Base-by-base conservation (phyloP, 2,329 filamentous ascomycete species). In the Aspergillus versicolor region DNA sequence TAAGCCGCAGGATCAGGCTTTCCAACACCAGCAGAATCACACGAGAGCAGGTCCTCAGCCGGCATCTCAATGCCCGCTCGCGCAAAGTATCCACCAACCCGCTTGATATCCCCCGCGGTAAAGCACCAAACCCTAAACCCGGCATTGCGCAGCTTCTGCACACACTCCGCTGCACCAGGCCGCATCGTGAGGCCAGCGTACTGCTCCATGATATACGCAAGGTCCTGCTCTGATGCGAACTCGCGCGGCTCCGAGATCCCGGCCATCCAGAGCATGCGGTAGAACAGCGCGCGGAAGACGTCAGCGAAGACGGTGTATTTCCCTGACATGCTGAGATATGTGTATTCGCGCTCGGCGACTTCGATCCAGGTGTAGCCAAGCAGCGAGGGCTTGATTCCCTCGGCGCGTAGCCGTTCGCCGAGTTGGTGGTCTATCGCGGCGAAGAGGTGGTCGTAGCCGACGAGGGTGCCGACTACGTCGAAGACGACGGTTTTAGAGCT, bases 281-380 rank as follows among this genome's bases (percentile, higher is more conserved):
- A 79, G 68, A 80, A 80, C 5, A 78, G 58, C 0, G 69, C 65
- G 15, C 66, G 64, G 52, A 79, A 71, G 11, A 79, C 69, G 3
- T 72, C 60, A 12, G 67, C 71, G 57, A 75, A 80, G 1, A 68
- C 65, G 1, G 62, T 68, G 60, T 80, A 79, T 12, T 67, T 63
- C 1, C 69, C 71, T 0, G 72, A 73, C 15, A 79, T 67, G 40
- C 72, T 76, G 3, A 80, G 69, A 53, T 75, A 79, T 5, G 77
- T 79, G 62, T 76, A 80, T 58, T 80, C 76, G 5, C 73, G 70
- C 54, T 80, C 78, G 4, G 75, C 71, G 4, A 68, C 68, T 46
- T 75, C 74, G 60, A 77, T 73, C 77, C 75, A 80, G 4, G 73
- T 67, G 48, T 70, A 76, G 13, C 73, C 77, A 9, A 80, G 73